Percentiles rank a stretch among this genome's conserved stretches.
Evolutionary conservation across 169 alveolate species (phyloP).

Genomic region (Eimeria necatrix): DNA sequence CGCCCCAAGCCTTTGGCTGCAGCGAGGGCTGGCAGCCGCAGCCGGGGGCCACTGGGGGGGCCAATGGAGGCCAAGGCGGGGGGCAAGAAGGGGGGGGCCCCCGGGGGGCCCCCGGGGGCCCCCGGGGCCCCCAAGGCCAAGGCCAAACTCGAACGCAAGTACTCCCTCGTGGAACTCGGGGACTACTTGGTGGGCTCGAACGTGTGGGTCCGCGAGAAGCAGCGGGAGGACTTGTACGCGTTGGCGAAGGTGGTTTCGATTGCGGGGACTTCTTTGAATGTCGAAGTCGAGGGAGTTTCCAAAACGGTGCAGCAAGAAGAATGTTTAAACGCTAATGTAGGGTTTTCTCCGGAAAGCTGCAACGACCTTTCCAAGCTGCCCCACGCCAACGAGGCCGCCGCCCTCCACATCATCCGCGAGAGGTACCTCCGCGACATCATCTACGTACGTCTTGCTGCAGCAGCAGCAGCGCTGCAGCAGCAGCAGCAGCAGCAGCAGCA

Average conservation of each 20-base stretch:
- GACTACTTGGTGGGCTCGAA: slow-evolving; percentile 72
- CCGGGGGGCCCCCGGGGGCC: neutral
- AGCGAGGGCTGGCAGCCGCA: neutral
- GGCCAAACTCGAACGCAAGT: slow-evolving; percentile 66
- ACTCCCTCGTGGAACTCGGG: slow-evolving; percentile 76
- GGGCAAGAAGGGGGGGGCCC: slow-evolving; percentile 41
- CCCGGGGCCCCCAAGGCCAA: slow-evolving; percentile 8
- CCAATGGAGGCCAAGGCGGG: slow-evolving; percentile 9
- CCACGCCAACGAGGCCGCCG: slow-evolving; percentile 94
- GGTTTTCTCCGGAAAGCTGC: slow-evolving; percentile 90
- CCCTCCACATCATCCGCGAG: slow-evolving; percentile 89
- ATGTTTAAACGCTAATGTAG: slow-evolving; percentile 79
- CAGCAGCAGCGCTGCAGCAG: no score
- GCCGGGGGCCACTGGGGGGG: neutral
- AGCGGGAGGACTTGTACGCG: slow-evolving; percentile 59
- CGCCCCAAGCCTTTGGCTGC: neutral
- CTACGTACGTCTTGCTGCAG: slow-evolving; percentile 77
- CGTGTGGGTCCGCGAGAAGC: slow-evolving; percentile 55
- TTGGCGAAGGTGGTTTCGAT: slow-evolving; percentile 63
- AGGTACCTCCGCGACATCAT: slow-evolving; percentile 64
- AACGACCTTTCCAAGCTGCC: slow-evolving; percentile 95
- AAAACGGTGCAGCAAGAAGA: slow-evolving; percentile 40
- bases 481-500: no score
- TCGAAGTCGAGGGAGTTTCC: slow-evolving; percentile 55
- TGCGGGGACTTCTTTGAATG: slow-evolving; percentile 49